Evolutionary conservation across 805 yeast genomes (phyloP).

Genomic region (Yarrowia sp.): DNA sequence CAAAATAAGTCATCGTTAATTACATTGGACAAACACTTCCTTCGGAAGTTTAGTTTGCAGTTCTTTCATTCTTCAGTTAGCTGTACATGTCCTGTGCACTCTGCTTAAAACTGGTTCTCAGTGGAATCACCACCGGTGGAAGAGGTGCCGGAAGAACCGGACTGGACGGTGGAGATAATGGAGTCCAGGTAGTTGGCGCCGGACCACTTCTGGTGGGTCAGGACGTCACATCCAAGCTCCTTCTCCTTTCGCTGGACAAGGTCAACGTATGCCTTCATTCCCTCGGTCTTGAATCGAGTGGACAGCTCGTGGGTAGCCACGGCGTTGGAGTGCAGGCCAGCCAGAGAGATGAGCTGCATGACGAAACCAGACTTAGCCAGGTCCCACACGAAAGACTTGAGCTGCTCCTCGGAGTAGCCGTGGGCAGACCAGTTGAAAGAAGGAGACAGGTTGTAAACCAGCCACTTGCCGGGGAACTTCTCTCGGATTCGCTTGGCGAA

Average conservation of each 20-base stretch:
- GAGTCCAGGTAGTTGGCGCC: constrained; percentile 56
- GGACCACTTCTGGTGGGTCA: constrained; percentile 62
- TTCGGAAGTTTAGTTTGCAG: background rate
- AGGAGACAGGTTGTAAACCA: constrained; percentile 60
- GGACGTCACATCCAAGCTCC: constrained; percentile 47
- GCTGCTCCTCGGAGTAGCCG: constrained; percentile 48
- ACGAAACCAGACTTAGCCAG: constrained; percentile 57
- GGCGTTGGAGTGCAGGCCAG: constrained; percentile 57
- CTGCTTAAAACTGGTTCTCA: constrained; percentile 34
- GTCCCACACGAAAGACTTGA: constrained; percentile 50
- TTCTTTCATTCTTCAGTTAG: background rate
- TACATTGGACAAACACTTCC: background rate
- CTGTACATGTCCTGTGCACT: background rate
- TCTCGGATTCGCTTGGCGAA: constrained; percentile 49
- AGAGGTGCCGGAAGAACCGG: constrained; percentile 46
- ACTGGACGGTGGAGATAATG: constrained; percentile 43
- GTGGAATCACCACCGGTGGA: constrained; percentile 46
- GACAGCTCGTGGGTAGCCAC: constrained; percentile 52
- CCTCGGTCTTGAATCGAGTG: constrained; percentile 47
- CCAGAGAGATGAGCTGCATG: constrained; percentile 56
- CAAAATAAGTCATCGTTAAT: background rate
- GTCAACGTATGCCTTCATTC: constrained; percentile 59
- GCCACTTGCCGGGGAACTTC: constrained; percentile 49
- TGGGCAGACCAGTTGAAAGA: constrained; percentile 59
- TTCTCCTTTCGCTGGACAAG: constrained; percentile 49